Percentiles rank a stretch among this genome's conserved stretches.
phyloP scores from a whole-genome alignment of 2,329 filamentous ascomycete genomes.

The Hypomyces perniciosus region DNA sequence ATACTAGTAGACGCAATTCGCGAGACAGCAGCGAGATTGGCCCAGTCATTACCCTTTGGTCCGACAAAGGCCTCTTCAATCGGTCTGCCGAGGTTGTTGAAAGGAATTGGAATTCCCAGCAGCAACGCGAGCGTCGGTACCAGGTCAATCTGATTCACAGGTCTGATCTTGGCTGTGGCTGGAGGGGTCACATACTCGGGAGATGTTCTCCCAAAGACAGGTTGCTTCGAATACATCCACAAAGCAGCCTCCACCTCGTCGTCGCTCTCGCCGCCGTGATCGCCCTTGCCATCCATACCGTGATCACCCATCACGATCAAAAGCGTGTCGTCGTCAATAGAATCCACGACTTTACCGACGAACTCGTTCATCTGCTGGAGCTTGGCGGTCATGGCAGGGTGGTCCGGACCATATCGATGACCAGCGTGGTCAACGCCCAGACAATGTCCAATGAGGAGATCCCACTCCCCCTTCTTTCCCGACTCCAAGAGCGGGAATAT shows the following conservation, averaged over 20 bases:
- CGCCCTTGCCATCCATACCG: conserved; percentile 95
- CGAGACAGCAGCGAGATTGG: conserved; percentile 70
- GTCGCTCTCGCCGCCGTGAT: conserved; percentile 96
- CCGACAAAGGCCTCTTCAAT: conserved; percentile 92
- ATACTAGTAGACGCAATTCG: conserved; percentile 79
- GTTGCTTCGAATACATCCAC: conserved; percentile 96
- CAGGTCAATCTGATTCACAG: conserved; percentile 83
- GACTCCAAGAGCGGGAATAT: conserved; percentile 74
- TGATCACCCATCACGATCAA: conserved; percentile 98
- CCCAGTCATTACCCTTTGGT: conserved; percentile 60
- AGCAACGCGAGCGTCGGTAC: conserved; percentile 87
- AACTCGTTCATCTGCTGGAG: conserved; percentile 85
- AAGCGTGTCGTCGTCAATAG: conserved; percentile 77
- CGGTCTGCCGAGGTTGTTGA: conserved; percentile 87
- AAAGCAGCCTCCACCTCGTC: conserved; percentile 91
- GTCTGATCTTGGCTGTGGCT: conserved; percentile 68
- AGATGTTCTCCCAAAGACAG: conserved; percentile 72
- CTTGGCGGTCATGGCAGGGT: conserved; percentile 86
- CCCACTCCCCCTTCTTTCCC: conserved; percentile 67
- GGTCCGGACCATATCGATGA: conserved; percentile 90
- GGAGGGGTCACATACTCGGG: conserved; percentile 53
- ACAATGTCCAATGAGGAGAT: conserved; percentile 90
- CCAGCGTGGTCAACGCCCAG: conserved; percentile 95
- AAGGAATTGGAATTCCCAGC: conserved; percentile 86
- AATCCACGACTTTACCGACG: conserved; percentile 62